Evolutionary conservation across 108 stramenopile genomes (phyloP).

Genomic region (Halocafeteria seosinensis): DNA sequence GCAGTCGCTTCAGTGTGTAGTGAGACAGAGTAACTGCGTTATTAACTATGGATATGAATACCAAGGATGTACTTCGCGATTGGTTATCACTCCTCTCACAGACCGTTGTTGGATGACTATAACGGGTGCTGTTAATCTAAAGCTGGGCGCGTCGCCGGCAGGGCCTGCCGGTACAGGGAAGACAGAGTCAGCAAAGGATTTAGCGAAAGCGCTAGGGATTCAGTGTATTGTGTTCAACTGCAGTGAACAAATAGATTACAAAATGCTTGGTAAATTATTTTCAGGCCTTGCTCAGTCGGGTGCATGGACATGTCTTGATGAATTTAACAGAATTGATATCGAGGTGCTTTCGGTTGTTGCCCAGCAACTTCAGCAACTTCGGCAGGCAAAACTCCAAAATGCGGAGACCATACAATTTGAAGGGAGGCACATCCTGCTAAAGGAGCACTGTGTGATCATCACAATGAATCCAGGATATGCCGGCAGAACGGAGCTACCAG

Average conservation of each 20-base stretch:
- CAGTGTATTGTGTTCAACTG: conserved; percentile 54
- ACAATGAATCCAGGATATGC: conserved; percentile 45
- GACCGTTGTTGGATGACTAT: conserved; percentile 46
- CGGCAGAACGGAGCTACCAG: conserved; percentile 35
- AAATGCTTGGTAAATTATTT: conserved; percentile 42
- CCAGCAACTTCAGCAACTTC: conserved; percentile 45
- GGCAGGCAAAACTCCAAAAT: conserved; percentile 31
- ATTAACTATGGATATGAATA: conserved; percentile 42
- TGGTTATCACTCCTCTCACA: conserved; percentile 46
- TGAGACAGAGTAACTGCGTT: conserved; percentile 31
- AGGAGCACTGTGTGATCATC: conserved; percentile 35
- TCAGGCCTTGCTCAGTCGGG: conserved; percentile 40
- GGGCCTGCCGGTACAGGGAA: conserved; percentile 39
- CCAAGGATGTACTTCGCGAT: conserved; percentile 31
- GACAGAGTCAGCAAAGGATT: conserved; percentile 44
- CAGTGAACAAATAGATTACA: conserved; percentile 45
- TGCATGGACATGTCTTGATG: conserved; percentile 46
- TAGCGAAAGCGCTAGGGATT: conserved; percentile 45
- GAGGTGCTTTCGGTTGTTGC: conserved; percentile 46
- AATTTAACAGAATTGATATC: conserved; percentile 47
- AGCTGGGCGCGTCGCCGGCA: conserved; percentile 37
- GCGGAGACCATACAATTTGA: conserved; percentile 38
- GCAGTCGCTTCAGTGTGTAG: neutral
- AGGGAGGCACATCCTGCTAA: conserved; percentile 37
- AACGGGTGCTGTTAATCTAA: conserved; percentile 37